These are phyloP conservation scores for Oidium heveae DNA, from an alignment of 2,329 filamentous ascomycete species.

Conservation along the genomic window DNA sequence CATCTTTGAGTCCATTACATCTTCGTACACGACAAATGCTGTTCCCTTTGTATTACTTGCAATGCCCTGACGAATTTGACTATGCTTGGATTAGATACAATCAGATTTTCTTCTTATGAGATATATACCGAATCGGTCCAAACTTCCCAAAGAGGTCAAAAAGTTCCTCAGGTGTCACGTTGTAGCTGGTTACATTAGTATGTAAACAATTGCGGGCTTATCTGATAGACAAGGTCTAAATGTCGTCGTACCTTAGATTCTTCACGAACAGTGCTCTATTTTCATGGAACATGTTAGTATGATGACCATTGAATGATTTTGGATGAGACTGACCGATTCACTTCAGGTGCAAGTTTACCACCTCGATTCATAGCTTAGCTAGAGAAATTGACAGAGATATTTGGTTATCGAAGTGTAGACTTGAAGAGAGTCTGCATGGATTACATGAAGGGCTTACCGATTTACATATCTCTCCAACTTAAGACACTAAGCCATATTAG, in stretches of 20 bases:
- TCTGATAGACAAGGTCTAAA: background rate
- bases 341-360: constrained; percentile 96
- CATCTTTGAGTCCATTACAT: constrained; percentile 95
- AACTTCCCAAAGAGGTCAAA: constrained; percentile 98
- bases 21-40: constrained; percentile 97
- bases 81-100: constrained; percentile 16
- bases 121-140: constrained; percentile 55
- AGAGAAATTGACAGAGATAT: constrained; percentile 2
- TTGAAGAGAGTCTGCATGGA: too few relatives aligned
- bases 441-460: too few relatives aligned
- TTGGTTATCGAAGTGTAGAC: background rate
- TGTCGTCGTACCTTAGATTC: constrained; percentile 62
- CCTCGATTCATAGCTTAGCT: constrained; percentile 76
- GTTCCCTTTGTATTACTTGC: constrained; percentile 95
- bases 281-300: constrained; percentile 8
- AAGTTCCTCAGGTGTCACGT: constrained; percentile 91
- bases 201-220: constrained; percentile 2
- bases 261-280: constrained; percentile 96
- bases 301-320: constrained; percentile 1
- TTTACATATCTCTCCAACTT: too few relatives aligned
- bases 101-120: background rate
- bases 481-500: too few relatives aligned
- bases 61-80: constrained; percentile 96
- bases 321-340: constrained; percentile 55
- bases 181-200: constrained; percentile 42